Percentiles rank a stretch among this genome's conserved stretches.
phyloP scores from a whole-genome alignment of 495 filamentous ascomycete genomes.

The Penicillium antarcticum region DNA sequence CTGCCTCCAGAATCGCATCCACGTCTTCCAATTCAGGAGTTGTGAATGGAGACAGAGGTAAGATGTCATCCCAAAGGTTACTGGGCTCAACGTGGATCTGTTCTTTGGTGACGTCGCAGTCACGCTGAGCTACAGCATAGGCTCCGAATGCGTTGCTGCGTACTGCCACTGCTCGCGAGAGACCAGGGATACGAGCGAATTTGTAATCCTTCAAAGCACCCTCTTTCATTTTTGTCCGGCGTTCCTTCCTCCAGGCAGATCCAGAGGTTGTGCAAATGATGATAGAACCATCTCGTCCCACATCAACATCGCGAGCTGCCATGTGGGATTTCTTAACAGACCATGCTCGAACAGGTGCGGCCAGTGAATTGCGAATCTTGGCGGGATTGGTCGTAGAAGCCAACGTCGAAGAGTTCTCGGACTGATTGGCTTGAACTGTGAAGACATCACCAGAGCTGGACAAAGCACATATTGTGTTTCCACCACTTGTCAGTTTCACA shows the following conservation, averaged over 20 bases:
- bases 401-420: conserved; percentile 53
- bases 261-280: conserved; percentile 91
- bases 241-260: conserved; percentile 84
- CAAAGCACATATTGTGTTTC: conserved; percentile 84
- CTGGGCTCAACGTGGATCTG: conserved; percentile 63
- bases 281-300: conserved; percentile 91
- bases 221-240: conserved; percentile 76
- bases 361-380: conserved; percentile 76
- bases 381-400: conserved; percentile 86
- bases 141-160: conserved; percentile 84
- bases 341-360: conserved; percentile 76
- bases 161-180: conserved; percentile 79
- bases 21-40: conserved; percentile 12
- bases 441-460: conserved; percentile 83
- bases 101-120: conserved; percentile 76
- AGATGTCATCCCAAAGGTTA: conserved; percentile 70
- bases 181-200: conserved; percentile 80
- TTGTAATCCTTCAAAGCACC: conserved; percentile 76
- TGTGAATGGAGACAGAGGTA: conserved; percentile 62
- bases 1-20: conserved; percentile 11
- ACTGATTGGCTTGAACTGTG: conserved; percentile 67
- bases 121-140: conserved; percentile 82
- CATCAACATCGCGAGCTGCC: conserved; percentile 79
- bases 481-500: conserved; percentile 73
- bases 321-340: conserved; percentile 73